phyloP scores from a whole-genome alignment of 345 rosid species.

The Citropsis articulata region DNA sequence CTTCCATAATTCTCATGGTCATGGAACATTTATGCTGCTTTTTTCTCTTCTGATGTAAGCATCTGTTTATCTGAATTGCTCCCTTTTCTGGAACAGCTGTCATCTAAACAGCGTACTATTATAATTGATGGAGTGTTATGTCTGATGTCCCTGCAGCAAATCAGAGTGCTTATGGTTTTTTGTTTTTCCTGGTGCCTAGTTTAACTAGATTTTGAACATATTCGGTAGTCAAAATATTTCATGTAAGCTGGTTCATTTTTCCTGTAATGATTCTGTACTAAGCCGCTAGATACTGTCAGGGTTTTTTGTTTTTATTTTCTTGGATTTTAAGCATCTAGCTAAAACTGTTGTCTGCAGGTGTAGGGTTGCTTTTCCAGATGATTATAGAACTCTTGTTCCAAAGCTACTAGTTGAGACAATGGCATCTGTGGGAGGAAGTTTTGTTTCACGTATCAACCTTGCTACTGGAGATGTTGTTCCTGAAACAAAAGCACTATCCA shows the following conservation, averaged over 20 bases:
- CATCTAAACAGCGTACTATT: neutral
- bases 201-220: neutral
- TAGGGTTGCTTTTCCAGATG: constrained; percentile 91
- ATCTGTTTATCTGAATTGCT: neutral
- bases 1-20: neutral
- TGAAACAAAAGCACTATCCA: constrained; percentile 85
- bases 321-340: constrained; percentile 6
- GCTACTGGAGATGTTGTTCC: constrained; percentile 90
- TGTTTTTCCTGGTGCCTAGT: neutral
- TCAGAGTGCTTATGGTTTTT: neutral
- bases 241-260: neutral
- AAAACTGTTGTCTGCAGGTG: constrained; percentile 53
- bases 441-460: constrained; percentile 80
- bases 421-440: constrained; percentile 68
- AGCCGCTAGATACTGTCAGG: neutral
- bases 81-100: neutral
- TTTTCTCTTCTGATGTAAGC: neutral
- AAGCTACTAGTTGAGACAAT: constrained; percentile 82
- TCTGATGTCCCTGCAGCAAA: neutral
- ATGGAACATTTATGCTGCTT: neutral
- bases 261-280: neutral
- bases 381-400: constrained; percentile 74
- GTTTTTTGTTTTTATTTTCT: neutral
- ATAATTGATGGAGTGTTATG: neutral
- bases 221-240: neutral